These are phyloP conservation scores for Hypoxylon sp. DNA, from an alignment of 2,329 filamentous ascomycete species.

Conservation along the genomic window DNA sequence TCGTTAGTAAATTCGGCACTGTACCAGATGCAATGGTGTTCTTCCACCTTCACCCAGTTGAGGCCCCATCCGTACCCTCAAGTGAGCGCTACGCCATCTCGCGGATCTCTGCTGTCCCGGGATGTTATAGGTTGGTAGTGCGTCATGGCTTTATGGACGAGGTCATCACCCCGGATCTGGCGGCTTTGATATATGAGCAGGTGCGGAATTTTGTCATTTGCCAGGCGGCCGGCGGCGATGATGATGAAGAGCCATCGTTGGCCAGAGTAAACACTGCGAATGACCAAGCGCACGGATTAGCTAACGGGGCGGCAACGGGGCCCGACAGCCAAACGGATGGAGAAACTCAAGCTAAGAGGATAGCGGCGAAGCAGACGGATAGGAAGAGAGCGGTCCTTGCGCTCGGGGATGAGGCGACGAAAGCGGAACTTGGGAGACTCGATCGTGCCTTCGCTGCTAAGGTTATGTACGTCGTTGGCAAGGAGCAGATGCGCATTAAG, in stretches of 20 bases:
- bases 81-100: conserved; percentile 65
- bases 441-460: conserved; percentile 63
- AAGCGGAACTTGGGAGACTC: conserved; percentile 61
- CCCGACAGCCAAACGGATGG: neutral
- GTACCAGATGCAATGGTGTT: conserved; percentile 79
- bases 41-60: conserved; percentile 78
- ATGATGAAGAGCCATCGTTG: conserved; percentile 15
- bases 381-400: conserved; percentile 31
- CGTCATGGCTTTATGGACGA: conserved; percentile 82
- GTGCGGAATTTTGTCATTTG: conserved; percentile 66
- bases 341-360: conserved; percentile 8
- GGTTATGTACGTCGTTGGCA: conserved; percentile 72
- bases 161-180: conserved; percentile 76
- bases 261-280: conserved; percentile 16
- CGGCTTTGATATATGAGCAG: conserved; percentile 71
- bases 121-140: conserved; percentile 78
- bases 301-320: conserved; percentile 1
- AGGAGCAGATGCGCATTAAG: conserved; percentile 71
- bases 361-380: neutral
- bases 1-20: conserved; percentile 78
- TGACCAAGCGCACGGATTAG: conserved; percentile 18
- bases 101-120: conserved; percentile 64
- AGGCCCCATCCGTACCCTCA: conserved; percentile 68
- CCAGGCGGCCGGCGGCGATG: conserved; percentile 45
- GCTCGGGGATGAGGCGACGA: conserved; percentile 49